Evolutionary conservation across 2,329 filamentous ascomycete genomes (phyloP), one percentile per base, ranked within the genome.

Genomic region (Curvularia lunata): DNA sequence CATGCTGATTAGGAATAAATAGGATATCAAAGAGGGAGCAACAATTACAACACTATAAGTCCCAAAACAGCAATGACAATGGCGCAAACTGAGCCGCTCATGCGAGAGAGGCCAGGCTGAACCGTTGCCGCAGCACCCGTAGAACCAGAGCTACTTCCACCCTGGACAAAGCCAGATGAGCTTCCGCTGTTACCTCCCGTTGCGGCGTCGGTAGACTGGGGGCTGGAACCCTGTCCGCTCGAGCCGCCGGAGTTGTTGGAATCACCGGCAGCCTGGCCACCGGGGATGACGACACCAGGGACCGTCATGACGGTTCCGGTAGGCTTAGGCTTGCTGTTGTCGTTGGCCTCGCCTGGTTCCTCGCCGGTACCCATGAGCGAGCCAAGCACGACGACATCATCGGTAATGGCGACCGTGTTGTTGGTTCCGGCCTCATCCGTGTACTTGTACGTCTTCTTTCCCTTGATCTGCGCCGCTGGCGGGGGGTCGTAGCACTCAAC

Each of bases 401-500:
- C 80, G 64, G 89, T 88, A 71, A 96, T 88, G 51, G 87, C 79
- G 56, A 98, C 85, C 1, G 91, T 75, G 77, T 89, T 81, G 80
- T 97, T 94, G 56, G 90, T 89, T 55, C 84, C 91, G 0, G 78
- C 77, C 21, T 75, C 52, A 70, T 86, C 81, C 61, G 84, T 88
- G 82, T 91, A 97, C 65, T 87, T 85, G 83, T 98, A 99, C 23
- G 88, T 88, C 62, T 83, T 83, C 66, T 74, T 76, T 59, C 86
- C 87, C 48, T 78, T 76, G 65, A 82, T 84, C 63, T 86, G 85
- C 53, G 83, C 86, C 77, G 87, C 90, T 21, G 85, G 83, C 28
- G 94, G 95, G 3, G 91, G 87, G 66, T 93, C 84, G 82, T 91
- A 98, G 87, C 95, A 99, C 66, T 92, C 80, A 34, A 98, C 87